Percentiles rank a stretch among this genome's conserved stretches.
phyloP scores from a whole-genome alignment of 768 basidiomycete species.

The Neoboletus brunneissimus region DNA sequence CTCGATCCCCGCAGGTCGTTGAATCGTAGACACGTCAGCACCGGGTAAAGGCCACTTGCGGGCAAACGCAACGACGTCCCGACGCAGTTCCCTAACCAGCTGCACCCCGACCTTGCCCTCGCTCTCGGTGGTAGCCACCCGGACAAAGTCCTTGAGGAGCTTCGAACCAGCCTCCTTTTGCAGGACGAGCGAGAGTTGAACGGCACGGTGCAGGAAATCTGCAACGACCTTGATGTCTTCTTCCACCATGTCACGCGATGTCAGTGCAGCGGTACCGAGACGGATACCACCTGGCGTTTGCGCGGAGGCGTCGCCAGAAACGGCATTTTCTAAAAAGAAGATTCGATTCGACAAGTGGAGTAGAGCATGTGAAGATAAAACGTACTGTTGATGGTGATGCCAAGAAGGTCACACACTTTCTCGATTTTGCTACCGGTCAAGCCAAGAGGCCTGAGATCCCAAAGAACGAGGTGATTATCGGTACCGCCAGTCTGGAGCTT shows the following conservation, averaged over 20 bases:
- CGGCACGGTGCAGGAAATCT: constrained; percentile 88
- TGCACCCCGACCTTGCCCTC: constrained; percentile 71
- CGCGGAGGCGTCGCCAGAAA: constrained; percentile 93
- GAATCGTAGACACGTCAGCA: constrained; percentile 49
- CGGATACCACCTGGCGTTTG: constrained; percentile 97
- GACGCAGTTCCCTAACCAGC: constrained; percentile 68
- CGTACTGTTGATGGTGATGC: constrained; percentile 95
- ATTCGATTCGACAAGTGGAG: not conserved
- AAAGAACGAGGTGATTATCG: constrained; percentile 96
- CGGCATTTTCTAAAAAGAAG: constrained; percentile 74
- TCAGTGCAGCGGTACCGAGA: constrained; percentile 90
- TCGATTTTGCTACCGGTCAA: constrained; percentile 98
- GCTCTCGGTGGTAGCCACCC: constrained; percentile 64
- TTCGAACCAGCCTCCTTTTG: constrained; percentile 96
- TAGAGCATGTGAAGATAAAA: constrained; percentile 3
- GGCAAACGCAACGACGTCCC: constrained; percentile 82
- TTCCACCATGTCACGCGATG: constrained; percentile 91
- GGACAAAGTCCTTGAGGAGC: constrained; percentile 93
- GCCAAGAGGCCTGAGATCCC: constrained; percentile 94
- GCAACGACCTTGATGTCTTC: constrained; percentile 85
- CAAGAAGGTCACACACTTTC: constrained; percentile 95
- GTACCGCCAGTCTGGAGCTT: constrained; percentile 96
- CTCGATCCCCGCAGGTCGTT: constrained; percentile 62
- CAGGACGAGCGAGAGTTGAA: constrained; percentile 83
- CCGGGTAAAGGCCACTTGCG: constrained; percentile 92